Percentiles rank a stretch among this genome's conserved stretches.
Evolutionary conservation across 2,329 filamentous ascomycete genomes (phyloP).

Genomic region (Trematosphaeria pertusa): DNA sequence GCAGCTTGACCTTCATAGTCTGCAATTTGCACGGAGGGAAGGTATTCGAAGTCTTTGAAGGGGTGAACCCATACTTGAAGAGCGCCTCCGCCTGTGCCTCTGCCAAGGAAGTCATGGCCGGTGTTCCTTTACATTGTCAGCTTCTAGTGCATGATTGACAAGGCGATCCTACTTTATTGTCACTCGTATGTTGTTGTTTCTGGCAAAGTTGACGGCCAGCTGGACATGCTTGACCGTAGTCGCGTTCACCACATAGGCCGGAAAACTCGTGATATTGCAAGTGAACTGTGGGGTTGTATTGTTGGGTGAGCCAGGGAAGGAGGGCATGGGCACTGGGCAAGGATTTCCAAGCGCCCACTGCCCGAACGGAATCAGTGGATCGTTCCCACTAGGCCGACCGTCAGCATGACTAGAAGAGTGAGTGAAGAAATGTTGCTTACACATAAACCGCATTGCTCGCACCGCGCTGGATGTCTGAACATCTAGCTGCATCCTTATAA

Average conservation of each 20-base stretch:
- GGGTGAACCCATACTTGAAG: conserved; percentile 35
- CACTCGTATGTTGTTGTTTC: conserved; percentile 38
- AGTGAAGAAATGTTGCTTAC: conserved; percentile 28
- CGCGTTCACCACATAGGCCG: conserved; percentile 34
- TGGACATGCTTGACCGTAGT: conserved; percentile 34
- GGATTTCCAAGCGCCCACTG: conserved; percentile 31
- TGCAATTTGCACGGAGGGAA: conserved; percentile 22
- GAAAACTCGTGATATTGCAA: conserved; percentile 30
- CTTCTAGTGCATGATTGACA: not conserved
- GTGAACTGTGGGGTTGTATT: conserved; percentile 12
- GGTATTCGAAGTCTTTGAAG: conserved; percentile 34
- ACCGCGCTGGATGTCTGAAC: too few species aligned
- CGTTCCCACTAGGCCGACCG: not conserved
- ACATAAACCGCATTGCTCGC: conserved; percentile 22
- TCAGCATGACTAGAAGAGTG: too few species aligned
- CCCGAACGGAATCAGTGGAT: conserved; percentile 19
- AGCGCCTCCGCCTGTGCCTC: conserved; percentile 36
- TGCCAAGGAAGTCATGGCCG: conserved; percentile 31
- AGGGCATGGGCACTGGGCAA: conserved; percentile 16
- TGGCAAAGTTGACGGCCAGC: conserved; percentile 39
- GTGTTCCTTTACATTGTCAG: conserved; percentile 32
- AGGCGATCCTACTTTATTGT: conserved; percentile 32
- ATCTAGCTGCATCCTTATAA: conserved; percentile 24
- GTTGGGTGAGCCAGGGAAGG: not conserved
- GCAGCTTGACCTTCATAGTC: conserved; percentile 36